Conservation (phyloP, 148 eudicot genomes). For the Vaccinium darrowii region DNA sequence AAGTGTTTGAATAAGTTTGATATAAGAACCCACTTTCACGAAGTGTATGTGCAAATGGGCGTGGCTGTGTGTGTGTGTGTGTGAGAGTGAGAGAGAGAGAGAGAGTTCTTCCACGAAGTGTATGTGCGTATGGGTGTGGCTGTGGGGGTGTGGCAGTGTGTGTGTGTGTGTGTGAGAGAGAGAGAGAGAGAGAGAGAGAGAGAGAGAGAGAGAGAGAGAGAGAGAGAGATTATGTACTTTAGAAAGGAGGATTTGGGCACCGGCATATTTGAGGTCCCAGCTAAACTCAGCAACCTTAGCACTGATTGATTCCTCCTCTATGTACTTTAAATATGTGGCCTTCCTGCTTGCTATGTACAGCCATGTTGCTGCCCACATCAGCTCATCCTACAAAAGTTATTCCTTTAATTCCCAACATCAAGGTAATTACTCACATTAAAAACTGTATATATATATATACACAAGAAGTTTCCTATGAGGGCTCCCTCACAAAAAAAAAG, state of each 20-base stretch:
- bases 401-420: neutral
- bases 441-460: no score
- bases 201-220: slow-evolving; percentile 5
- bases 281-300: slow-evolving; percentile 64
- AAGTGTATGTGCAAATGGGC: neutral
- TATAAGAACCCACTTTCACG: neutral
- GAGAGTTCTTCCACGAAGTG: no score
- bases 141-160: no score
- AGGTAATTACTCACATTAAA: no score
- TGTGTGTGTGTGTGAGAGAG: neutral
- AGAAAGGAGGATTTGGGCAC: slow-evolving; percentile 69
- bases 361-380: slow-evolving; percentile 97
- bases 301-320: slow-evolving; percentile 51
- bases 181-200: neutral
- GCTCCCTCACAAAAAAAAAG: no score
- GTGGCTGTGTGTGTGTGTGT: no score
- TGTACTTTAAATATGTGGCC: slow-evolving; percentile 43
- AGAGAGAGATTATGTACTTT: slow-evolving; percentile 37
- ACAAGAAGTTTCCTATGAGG: no score
- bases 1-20: neutral
- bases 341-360: slow-evolving; percentile 56
- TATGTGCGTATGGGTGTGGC: neutral
- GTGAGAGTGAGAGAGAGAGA: no score
- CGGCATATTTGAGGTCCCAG: slow-evolving; percentile 94
- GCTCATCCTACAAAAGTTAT: slow-evolving; percentile 58